A percentile compares a stretch with the other conserved stretches of the same genome.
phyloP scores from a whole-genome alignment of 441 rosid genomes.

The Erodium texanum region DNA sequence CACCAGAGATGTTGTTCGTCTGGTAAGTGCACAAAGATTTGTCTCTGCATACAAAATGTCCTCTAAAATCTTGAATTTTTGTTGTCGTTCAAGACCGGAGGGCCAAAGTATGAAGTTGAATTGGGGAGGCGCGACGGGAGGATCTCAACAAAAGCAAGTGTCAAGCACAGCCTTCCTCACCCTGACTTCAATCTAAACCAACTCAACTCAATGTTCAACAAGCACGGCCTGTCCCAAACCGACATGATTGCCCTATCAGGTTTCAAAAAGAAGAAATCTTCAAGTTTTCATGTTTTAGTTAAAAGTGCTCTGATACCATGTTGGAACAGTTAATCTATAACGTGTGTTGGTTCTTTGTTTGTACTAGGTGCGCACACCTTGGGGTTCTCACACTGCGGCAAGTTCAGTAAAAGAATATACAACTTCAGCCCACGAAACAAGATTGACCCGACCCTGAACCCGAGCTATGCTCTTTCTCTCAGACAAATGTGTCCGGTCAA shows the following conservation, averaged over 20 bases:
- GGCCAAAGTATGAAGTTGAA: slow-evolving; percentile 52
- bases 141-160: slow-evolving; percentile 41
- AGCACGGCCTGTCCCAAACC: slow-evolving; percentile 43
- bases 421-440: slow-evolving; percentile 32
- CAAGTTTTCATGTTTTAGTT: too few species aligned
- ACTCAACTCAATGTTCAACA: slow-evolving; percentile 43
- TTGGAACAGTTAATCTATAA: too few species aligned
- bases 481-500: slow-evolving; percentile 45
- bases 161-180: slow-evolving; percentile 42
- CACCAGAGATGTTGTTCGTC: slow-evolving; percentile 43
- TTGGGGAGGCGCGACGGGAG: slow-evolving; percentile 58
- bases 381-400: slow-evolving; percentile 54
- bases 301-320: too few species aligned
- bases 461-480: slow-evolving; percentile 34
- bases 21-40: too few species aligned
- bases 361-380: slow-evolving; percentile 55
- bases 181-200: slow-evolving; percentile 40
- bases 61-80: too few species aligned
- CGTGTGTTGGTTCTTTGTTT: too few species aligned
- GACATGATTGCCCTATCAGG: slow-evolving; percentile 64
- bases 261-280: too few species aligned
- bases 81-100: slow-evolving; percentile 25
- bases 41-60: too few species aligned
- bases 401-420: slow-evolving; percentile 44
- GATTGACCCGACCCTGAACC: slow-evolving; percentile 43